A percentile compares a stretch with the other conserved stretches of the same genome.
Evolutionary conservation across 2,329 filamentous ascomycete genomes (phyloP).

Genomic region (Pseudocercospora pini-densiflorae): DNA sequence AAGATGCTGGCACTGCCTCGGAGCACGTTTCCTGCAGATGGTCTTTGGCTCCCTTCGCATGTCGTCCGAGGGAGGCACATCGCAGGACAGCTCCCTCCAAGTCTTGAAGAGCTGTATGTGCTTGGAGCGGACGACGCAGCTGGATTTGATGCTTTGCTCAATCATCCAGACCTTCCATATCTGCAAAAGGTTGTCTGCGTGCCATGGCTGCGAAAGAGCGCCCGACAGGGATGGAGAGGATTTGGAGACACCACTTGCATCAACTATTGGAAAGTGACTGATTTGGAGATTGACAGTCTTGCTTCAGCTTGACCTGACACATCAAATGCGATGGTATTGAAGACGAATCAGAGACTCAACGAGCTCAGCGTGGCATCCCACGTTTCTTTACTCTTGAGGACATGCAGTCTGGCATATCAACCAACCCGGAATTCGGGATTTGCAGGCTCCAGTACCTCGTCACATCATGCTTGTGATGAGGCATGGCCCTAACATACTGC

Average conservation of each 20-base stretch:
- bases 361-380: neutral
- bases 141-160: neutral
- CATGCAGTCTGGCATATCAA: neutral
- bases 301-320: neutral
- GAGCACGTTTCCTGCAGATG: neutral
- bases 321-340: neutral
- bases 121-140: neutral
- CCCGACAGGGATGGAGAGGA: neutral
- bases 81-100: conserved; percentile 3
- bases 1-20: conserved; percentile 1
- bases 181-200: neutral
- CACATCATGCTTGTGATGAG: neutral
- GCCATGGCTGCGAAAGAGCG: neutral
- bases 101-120: neutral
- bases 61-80: neutral
- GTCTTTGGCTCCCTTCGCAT: neutral
- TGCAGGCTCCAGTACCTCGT: neutral
- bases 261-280: neutral
- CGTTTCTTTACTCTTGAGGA: neutral
- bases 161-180: neutral
- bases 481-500: neutral
- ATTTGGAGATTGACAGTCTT: neutral
- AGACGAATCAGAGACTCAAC: too few species aligned
- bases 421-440: neutral
- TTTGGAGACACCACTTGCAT: neutral